Percentiles rank a stretch among this genome's conserved stretches.
phyloP scores from a whole-genome alignment of 1,284 basidiomycete species.

The Marasmius tenuissimus region DNA sequence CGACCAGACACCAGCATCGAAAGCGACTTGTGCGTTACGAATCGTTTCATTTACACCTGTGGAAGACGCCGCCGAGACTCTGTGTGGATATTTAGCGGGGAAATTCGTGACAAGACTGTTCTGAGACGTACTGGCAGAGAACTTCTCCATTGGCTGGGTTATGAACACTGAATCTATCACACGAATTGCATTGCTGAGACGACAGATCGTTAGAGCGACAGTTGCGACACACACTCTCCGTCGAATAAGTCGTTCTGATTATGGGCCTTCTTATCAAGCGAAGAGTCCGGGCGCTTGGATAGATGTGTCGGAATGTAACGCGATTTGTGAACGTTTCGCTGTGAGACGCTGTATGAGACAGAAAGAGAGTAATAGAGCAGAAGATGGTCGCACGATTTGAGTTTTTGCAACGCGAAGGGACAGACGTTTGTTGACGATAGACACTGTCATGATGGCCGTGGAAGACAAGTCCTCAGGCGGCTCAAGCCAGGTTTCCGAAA shows the following conservation, averaged over 20 bases:
- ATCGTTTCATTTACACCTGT: constrained; percentile 56
- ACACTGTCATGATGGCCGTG: too few species aligned
- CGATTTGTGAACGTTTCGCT: constrained; percentile 9
- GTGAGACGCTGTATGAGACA: background rate
- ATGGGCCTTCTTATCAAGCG: background rate
- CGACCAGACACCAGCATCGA: constrained; percentile 72
- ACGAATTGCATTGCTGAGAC: background rate
- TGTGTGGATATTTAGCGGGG: constrained; percentile 8
- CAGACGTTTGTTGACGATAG: background rate
- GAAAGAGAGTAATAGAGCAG: background rate
- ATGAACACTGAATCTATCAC: constrained; percentile 48
- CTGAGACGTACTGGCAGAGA: constrained; percentile 54
- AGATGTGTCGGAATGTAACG: constrained; percentile 9
- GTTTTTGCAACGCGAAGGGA: background rate
- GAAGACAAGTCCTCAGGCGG: too few species aligned
- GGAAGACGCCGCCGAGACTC: constrained; percentile 15
- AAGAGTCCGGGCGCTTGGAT: background rate
- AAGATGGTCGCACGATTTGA: background rate
- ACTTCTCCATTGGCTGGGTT: constrained; percentile 69
- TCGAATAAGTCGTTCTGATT: background rate
- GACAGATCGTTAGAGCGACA: background rate
- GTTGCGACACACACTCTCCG: background rate
- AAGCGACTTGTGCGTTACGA: constrained; percentile 52
- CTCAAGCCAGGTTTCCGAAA: too few species aligned
- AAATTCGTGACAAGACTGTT: background rate